Base-by-base conservation (phyloP, 257 asterid species). In the Rauvolfia tetraphylla region DNA sequence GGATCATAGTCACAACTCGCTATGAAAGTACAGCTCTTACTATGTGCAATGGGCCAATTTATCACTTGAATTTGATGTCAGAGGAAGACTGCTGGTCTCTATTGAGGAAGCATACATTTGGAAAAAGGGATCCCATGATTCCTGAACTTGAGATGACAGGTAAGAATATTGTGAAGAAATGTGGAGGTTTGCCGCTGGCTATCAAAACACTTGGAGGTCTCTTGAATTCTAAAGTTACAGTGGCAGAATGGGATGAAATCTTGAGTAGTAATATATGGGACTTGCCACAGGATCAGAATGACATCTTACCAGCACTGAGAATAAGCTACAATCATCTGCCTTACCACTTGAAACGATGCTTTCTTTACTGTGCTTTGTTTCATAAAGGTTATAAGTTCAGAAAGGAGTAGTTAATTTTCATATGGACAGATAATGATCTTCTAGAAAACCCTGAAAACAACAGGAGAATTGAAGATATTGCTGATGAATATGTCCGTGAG, bases 341-440 rank as follows among this genome's bases (percentile, higher is more conserved):
- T 15, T 76, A 88, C 44, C 69, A 84, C 75, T 68, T 89, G 78
- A 89, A 79, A 86, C 91, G 82, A 57, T 85, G 91, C 72, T 87
- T 89, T 74, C 87, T 90, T 4, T 89, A 85, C 76, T 89, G 93
- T 83, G 84, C 87, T 48, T 81, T 85, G 87, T 83, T 87, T 42
- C 85, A 87, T 9, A 89, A 85, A 81, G 91, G 84, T 57, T 58
- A 81, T 9, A 85, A 85, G 73, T 80, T 89, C 76, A 85, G 87
- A 0, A 75, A 83, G 74, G 87, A 85, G 58, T 79, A 11, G 20
- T 84, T 87, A 65, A 75, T 87, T 74, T 84, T 84, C 72, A 83
- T 86, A 8, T 89, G 93, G 90, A 84, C 85, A 54, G 93, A 88
- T 51, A 87, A 87, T 61, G 93, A 89, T 46, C 5, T 41, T 9